Evolutionary conservation across 2,329 filamentous ascomycete species (phyloP).

Genomic region (Macrophomina tecta): DNA sequence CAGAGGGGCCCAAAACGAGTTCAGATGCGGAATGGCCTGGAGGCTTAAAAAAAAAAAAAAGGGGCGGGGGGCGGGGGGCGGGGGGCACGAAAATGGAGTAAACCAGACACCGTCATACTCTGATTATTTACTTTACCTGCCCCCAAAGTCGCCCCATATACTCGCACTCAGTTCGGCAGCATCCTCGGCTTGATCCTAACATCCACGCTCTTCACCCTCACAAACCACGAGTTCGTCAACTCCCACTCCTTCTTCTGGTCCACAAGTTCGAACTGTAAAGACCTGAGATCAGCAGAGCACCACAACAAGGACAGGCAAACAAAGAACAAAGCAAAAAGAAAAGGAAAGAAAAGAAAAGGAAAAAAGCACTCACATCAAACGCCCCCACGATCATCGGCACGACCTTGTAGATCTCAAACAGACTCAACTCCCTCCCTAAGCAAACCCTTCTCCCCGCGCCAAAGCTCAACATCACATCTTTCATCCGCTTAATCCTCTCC

Average conservation of each 20-base stretch:
- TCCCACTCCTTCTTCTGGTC: constrained; percentile 46
- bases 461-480: constrained; percentile 2
- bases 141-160: background rate
- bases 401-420: constrained; percentile 51
- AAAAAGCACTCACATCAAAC: constrained; percentile 48
- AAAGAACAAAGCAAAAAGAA: background rate
- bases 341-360: no score
- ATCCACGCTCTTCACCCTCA: constrained; percentile 29
- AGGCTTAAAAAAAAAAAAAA: no score
- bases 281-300: background rate
- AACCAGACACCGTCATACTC: no score
- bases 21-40: no score
- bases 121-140: no score
- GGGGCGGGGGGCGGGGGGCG: no score
- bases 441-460: constrained; percentile 18
- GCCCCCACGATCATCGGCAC: constrained; percentile 55
- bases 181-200: constrained; percentile 6
- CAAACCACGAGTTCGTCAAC: constrained; percentile 50
- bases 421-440: constrained; percentile 14
- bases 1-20: no score
- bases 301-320: background rate
- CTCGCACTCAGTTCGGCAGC: background rate
- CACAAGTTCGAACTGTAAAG: constrained; percentile 43
- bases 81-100: no score
- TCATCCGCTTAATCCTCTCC: constrained; percentile 32